These are phyloP conservation scores for Aurantiochytrium sp. DNA, from an alignment of 108 stramenopile genomes.

Conservation along the genomic window DNA sequence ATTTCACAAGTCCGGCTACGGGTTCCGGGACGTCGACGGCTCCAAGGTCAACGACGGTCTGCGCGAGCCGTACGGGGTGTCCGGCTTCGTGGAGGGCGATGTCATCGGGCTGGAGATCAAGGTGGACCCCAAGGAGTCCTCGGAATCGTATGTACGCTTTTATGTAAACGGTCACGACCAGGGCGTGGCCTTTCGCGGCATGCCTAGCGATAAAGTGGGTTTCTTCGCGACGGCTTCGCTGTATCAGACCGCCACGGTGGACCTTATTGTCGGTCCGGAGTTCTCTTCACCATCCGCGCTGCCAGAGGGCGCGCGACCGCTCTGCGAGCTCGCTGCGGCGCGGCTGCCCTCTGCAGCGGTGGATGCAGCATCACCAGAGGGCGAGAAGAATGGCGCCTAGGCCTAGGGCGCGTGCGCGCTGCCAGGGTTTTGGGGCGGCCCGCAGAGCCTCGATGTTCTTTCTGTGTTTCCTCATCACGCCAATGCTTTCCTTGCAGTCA, in stretches of 20 bases:
- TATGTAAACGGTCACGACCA: not conserved
- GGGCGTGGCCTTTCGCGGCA: not conserved
- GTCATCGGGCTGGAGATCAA: not conserved
- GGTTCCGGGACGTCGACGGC: conserved; percentile 14
- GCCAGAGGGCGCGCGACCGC: not conserved
- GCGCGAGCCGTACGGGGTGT: not conserved
- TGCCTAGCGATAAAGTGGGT: not conserved
- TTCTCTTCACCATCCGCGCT: not conserved
- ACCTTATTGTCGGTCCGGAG: not conserved
- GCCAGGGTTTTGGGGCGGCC: too few species aligned
- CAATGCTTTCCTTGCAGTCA: too few species aligned
- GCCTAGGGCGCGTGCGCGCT: not conserved
- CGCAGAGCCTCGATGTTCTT: too few species aligned
- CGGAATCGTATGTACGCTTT: not conserved
- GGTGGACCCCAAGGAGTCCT: not conserved
- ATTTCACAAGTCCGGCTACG: not conserved
- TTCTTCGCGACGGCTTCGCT: not conserved
- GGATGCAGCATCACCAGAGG: not conserved
- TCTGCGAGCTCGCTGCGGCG: not conserved
- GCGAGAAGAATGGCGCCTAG: not conserved
- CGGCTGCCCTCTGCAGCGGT: not conserved
- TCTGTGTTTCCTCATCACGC: too few species aligned
- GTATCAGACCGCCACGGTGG: not conserved
- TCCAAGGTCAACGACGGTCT: not conserved
- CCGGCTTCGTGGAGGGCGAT: conserved; percentile 5